Evolutionary conservation across 257 asterid genomes (phyloP).

Genomic region (Capsicum chinense): DNA sequence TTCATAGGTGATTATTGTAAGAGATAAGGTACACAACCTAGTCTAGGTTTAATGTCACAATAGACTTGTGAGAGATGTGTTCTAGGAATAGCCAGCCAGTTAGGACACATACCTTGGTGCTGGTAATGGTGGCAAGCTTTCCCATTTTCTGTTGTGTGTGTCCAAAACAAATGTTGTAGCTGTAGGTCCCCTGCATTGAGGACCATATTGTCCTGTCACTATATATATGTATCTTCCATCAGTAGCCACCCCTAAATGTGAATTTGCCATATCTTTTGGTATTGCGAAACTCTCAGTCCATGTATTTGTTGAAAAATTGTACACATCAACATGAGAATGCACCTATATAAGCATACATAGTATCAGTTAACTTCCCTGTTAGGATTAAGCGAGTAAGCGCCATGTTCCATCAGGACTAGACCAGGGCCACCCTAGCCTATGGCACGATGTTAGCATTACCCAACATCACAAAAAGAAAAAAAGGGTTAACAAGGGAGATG

Average conservation of each 20-base stretch:
- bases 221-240: conserved; percentile 77
- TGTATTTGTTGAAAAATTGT: conserved; percentile 58
- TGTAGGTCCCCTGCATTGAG: conserved; percentile 66
- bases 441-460: too few relatives aligned
- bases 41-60: conserved; percentile 11
- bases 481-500: not conserved
- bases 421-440: too few relatives aligned
- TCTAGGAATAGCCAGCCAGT: not conserved
- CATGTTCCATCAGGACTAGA: too few relatives aligned
- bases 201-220: conserved; percentile 72
- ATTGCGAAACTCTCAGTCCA: conserved; percentile 64
- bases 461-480: not conserved
- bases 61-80: not conserved
- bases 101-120: conserved; percentile 61
- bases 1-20: not conserved
- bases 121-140: conserved; percentile 62
- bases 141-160: conserved; percentile 59
- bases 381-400: too few relatives aligned
- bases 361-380: not conserved
- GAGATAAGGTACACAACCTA: not conserved
- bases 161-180: conserved; percentile 63
- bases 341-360: conserved; percentile 45
- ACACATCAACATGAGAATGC: conserved; percentile 77
- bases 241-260: conserved; percentile 74
- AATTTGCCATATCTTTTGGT: conserved; percentile 76